A percentile compares a stretch with the other conserved stretches of the same genome.
phyloP scores from a whole-genome alignment of 495 filamentous ascomycete species.

The Trichocladium antarcticum region DNA sequence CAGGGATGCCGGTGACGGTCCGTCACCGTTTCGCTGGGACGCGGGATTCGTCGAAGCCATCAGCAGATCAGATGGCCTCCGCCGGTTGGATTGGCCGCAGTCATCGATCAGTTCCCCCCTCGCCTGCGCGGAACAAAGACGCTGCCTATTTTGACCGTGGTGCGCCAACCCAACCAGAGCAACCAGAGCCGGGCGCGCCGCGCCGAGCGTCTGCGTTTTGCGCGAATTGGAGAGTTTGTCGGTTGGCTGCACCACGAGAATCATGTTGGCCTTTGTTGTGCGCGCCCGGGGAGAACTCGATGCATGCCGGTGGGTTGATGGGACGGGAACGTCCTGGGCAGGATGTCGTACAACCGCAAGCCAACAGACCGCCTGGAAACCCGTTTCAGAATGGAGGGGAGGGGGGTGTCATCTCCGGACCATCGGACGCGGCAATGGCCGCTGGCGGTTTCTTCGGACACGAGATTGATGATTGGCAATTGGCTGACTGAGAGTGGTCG shows the following conservation, averaged over 20 bases:
- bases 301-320: conserved; percentile 9
- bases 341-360: conserved; percentile 13
- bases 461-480: background rate
- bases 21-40: conserved; percentile 20
- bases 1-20: conserved; percentile 16
- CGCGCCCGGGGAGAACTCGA: conserved; percentile 5
- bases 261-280: background rate
- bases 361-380: conserved; percentile 18
- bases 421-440: background rate
- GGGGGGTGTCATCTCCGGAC: conserved; percentile 3
- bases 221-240: background rate
- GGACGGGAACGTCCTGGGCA: conserved; percentile 1
- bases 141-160: background rate
- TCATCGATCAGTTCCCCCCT: background rate
- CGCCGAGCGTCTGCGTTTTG: background rate
- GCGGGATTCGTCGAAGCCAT: background rate
- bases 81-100: background rate
- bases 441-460: conserved; percentile 3
- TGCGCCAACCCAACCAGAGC: background rate
- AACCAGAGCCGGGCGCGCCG: background rate
- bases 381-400: background rate
- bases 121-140: no score
- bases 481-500: background rate
- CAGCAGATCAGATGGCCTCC: background rate
- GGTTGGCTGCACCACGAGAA: conserved; percentile 10